Evolutionary conservation across 1,284 basidiomycete genomes (phyloP).

Genomic region (Leccinum fuscescens): DNA sequence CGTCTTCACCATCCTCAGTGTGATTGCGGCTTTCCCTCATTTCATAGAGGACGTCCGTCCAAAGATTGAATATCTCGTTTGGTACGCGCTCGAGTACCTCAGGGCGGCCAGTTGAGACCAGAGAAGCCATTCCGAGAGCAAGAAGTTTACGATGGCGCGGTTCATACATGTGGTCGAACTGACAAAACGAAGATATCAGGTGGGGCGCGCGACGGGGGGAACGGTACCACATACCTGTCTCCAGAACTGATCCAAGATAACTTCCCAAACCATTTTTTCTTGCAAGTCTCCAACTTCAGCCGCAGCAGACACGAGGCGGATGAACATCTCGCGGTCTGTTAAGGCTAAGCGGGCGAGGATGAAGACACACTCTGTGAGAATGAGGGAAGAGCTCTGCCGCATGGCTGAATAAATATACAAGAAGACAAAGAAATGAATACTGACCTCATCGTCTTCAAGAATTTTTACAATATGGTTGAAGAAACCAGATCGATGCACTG

Average conservation of each 20-base stretch:
- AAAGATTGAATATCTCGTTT: constrained; percentile 81
- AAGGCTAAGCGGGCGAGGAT: constrained; percentile 69
- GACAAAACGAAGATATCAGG: constrained; percentile 4
- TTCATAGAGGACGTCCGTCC: constrained; percentile 88
- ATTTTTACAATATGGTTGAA: constrained; percentile 59
- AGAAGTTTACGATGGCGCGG: constrained; percentile 70
- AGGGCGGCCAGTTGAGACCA: constrained; percentile 66
- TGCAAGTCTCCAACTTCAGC: constrained; percentile 45
- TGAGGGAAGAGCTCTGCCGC: constrained; percentile 46
- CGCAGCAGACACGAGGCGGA: constrained; percentile 63
- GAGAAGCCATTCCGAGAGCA: constrained; percentile 70
- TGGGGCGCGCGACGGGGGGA: not conserved
- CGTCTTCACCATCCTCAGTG: constrained; percentile 41
- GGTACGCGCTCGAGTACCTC: constrained; percentile 71
- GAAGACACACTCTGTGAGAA: constrained; percentile 65
- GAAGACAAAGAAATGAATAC: constrained; percentile 11
- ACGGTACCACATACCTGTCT: constrained; percentile 49
- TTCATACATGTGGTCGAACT: constrained; percentile 87
- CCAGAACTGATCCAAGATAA: constrained; percentile 78
- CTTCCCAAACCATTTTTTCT: constrained; percentile 60
- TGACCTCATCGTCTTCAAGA: constrained; percentile 64
- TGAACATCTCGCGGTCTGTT: constrained; percentile 60
- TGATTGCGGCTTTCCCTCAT: constrained; percentile 64
- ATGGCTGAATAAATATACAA: constrained; percentile 14
- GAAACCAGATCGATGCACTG: constrained; percentile 68